Evolutionary conservation across 2,329 filamentous ascomycete species (phyloP).

Genomic region (Dothiorella sarmentorum): DNA sequence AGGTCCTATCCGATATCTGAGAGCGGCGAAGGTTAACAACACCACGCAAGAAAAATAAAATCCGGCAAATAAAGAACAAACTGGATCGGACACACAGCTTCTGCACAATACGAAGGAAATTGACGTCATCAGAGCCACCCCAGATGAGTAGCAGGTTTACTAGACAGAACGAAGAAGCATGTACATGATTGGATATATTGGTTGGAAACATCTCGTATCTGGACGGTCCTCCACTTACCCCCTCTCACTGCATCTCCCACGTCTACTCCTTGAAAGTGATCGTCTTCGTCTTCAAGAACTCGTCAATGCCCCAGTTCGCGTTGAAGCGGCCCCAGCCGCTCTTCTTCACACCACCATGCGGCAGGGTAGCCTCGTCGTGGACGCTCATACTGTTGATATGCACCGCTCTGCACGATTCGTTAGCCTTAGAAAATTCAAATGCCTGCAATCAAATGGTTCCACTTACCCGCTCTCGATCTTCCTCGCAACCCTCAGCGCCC

Average conservation of each 20-base stretch:
- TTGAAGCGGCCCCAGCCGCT: constrained; percentile 51
- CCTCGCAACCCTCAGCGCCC: constrained; percentile 43
- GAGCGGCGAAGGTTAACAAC: too few relatives aligned
- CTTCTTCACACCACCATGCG: constrained; percentile 50
- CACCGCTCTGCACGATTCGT: constrained; percentile 35
- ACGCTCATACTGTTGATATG: constrained; percentile 53
- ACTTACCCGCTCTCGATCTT: constrained; percentile 56
- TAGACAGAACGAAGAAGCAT: not conserved
- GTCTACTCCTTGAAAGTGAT: constrained; percentile 38
- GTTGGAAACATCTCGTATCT: not conserved
- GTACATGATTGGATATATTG: constrained; percentile 1
- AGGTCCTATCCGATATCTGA: too few relatives aligned
- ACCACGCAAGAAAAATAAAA: too few relatives aligned
- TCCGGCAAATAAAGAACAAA: not conserved
- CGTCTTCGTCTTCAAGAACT: constrained; percentile 45
- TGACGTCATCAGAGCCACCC: too few relatives aligned
- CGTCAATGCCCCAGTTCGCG: constrained; percentile 43
- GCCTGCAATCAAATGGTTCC: too few relatives aligned
- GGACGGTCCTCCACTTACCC: not conserved
- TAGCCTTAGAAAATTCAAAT: too few relatives aligned
- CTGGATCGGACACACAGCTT: not conserved
- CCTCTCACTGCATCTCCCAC: not conserved
- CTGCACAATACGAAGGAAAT: too few relatives aligned
- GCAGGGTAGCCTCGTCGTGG: constrained; percentile 47
- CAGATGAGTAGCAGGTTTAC: too few relatives aligned